Evolutionary conservation across 805 yeast species (phyloP).

Genomic region (Candida corydali): DNA sequence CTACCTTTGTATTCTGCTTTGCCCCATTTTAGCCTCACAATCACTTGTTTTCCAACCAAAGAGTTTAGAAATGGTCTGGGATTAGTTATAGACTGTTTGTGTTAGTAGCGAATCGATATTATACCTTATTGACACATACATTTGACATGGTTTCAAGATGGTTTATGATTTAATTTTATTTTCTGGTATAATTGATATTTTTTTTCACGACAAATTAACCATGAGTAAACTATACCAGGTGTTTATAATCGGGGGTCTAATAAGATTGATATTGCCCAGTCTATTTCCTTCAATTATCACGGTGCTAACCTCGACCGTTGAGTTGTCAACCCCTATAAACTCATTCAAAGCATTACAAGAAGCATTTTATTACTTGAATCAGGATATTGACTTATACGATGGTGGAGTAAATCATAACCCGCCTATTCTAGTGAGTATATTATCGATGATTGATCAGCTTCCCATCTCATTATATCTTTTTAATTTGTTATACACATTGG

Average conservation of each 20-base stretch:
- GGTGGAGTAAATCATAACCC: conserved; percentile 89
- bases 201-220: too few relatives aligned
- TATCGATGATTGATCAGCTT: conserved; percentile 32
- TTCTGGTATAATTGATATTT: too few relatives aligned
- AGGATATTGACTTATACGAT: conserved; percentile 62
- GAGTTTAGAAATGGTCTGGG: conserved; percentile 89
- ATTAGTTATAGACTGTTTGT: conserved; percentile 53
- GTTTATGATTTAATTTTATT: too few relatives aligned
- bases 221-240: conserved; percentile 22
- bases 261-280: conserved; percentile 33
- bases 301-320: conserved; percentile 39
- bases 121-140: too few relatives aligned
- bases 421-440: conserved; percentile 59
- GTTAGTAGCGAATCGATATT: conserved; percentile 9
- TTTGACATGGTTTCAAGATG: too few relatives aligned
- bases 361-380: conserved; percentile 50
- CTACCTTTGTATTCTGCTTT: conserved; percentile 81
- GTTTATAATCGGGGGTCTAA: conserved; percentile 22
- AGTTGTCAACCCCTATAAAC: conserved; percentile 69
- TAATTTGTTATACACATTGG: conserved; percentile 48
- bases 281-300: conserved; percentile 27
- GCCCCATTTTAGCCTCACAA: conserved; percentile 86
- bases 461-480: conserved; percentile 19
- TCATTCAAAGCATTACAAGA: conserved; percentile 52
- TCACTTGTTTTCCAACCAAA: conserved; percentile 63